Percentiles rank a stretch among this genome's conserved stretches.
These are phyloP conservation scores for Lolium rigidum DNA, from an alignment of 176 grass and related monocot species.

Conservation along the genomic window DNA sequence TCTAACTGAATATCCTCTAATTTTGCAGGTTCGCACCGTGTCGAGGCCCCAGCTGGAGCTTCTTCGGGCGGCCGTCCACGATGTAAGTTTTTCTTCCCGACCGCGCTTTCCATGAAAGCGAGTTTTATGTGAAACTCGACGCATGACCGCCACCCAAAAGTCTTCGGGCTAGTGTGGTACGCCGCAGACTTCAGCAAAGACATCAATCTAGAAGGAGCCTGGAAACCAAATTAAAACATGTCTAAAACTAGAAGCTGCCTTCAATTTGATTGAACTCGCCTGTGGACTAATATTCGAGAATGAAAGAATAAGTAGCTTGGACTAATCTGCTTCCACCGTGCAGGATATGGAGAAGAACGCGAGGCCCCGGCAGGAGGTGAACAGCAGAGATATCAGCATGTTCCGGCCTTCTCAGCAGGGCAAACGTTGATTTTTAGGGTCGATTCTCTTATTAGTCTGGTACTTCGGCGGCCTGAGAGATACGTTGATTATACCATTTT, in stretches of 20 bases:
- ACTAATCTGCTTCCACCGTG: too few relatives aligned
- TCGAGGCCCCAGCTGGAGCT: conserved; percentile 60
- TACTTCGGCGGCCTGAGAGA: neutral
- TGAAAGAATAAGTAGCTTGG: too few relatives aligned
- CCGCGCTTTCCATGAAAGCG: neutral
- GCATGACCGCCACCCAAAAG: neutral
- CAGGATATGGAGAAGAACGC: conserved; percentile 65
- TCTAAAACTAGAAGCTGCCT: neutral
- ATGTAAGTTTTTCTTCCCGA: conserved; percentile 50
- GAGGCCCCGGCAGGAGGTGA: conserved; percentile 60
- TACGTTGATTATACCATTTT: neutral
- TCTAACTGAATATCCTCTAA: neutral
- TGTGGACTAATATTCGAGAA: neutral
- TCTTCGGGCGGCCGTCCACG: conserved; percentile 70
- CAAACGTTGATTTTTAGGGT: neutral
- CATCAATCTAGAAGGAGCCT: neutral
- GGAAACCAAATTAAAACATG: neutral
- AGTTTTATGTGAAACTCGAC: neutral
- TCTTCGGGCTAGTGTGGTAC: neutral
- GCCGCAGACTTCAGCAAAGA: neutral
- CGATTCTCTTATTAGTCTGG: neutral
- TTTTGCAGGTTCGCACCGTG: conserved; percentile 62
- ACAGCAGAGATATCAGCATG: conserved; percentile 50
- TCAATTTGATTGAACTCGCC: neutral
- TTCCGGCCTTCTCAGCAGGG: conserved; percentile 32